phyloP scores from a whole-genome alignment of 352 stramenopile species.

The Phytophthora constricta region DNA sequence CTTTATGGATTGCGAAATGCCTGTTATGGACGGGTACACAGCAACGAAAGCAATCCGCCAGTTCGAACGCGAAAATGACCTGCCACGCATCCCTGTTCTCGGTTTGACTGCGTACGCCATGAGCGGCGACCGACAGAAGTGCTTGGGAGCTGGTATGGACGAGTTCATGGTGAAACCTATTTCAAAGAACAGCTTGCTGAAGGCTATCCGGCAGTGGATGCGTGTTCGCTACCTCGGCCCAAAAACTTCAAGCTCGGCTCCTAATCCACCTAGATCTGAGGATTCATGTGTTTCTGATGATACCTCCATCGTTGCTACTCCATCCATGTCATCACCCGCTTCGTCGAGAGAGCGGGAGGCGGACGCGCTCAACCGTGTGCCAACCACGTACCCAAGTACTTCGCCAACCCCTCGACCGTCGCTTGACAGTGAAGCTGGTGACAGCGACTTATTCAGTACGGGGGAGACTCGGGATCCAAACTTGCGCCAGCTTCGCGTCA shows the following conservation, averaged over 20 bases:
- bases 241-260: slow-evolving; percentile 10
- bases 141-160: slow-evolving; percentile 66
- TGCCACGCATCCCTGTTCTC: slow-evolving; percentile 64
- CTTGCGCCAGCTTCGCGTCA: slow-evolving; percentile 66
- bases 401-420: slow-evolving; percentile 37
- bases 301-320: slow-evolving; percentile 10
- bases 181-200: slow-evolving; percentile 59
- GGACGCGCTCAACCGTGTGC: slow-evolving; percentile 22
- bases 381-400: too few species aligned
- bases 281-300: slow-evolving; percentile 28
- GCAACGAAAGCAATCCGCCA: slow-evolving; percentile 59
- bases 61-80: slow-evolving; percentile 50
- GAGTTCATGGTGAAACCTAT: slow-evolving; percentile 83
- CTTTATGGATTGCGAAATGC: slow-evolving; percentile 84
- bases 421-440: slow-evolving; percentile 33
- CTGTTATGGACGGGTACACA: slow-evolving; percentile 79
- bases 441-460: slow-evolving; percentile 22
- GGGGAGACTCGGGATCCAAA: slow-evolving; percentile 18
- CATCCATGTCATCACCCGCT: neutral
- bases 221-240: slow-evolving; percentile 52
- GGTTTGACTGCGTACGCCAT: slow-evolving; percentile 70
- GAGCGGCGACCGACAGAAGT: slow-evolving; percentile 71
- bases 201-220: slow-evolving; percentile 69
- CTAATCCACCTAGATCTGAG: slow-evolving; percentile 27
- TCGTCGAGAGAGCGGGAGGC: slow-evolving; percentile 27